Percentiles rank a stretch among this genome's conserved stretches.
These are phyloP conservation scores for Nevesoporus exiguus DNA, from an alignment of 768 basidiomycete genomes.

Conservation along the genomic window DNA sequence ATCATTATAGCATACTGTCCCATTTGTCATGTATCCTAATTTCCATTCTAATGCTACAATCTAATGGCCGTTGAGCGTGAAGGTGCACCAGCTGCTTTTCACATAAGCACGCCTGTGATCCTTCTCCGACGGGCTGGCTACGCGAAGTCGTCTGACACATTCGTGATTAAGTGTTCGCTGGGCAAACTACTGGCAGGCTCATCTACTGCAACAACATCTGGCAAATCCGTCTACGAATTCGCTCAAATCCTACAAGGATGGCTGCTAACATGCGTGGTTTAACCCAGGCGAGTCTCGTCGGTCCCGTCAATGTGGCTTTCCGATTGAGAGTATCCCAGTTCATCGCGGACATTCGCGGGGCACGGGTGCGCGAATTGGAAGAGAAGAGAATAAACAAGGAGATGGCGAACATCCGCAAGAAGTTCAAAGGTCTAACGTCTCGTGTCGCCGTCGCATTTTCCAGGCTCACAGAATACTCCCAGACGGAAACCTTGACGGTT, in stretches of 20 bases:
- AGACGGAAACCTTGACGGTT: constrained; percentile 87
- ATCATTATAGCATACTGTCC: constrained; percentile 10
- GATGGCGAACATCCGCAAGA: constrained; percentile 99
- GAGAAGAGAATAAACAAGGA: constrained; percentile 99
- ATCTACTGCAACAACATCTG: background rate
- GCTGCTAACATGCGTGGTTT: constrained; percentile 89
- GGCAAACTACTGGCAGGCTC: background rate
- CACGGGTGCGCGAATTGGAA: constrained; percentile 92
- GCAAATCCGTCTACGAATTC: background rate
- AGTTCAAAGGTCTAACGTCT: constrained; percentile 78
- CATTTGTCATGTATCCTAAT: constrained; percentile 19
- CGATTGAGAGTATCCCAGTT: constrained; percentile 52
- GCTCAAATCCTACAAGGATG: constrained; percentile 43
- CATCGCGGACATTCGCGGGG: constrained; percentile 98
- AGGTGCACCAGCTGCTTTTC: background rate
- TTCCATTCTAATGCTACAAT: constrained; percentile 12
- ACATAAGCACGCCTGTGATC: constrained; percentile 1
- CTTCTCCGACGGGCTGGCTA: too few relatives aligned
- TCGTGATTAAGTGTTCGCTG: background rate
- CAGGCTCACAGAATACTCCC: constrained; percentile 6
- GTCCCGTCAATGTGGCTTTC: background rate
- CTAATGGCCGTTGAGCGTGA: background rate
- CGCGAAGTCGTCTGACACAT: background rate
- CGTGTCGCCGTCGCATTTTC: constrained; percentile 4
- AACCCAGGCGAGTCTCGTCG: constrained; percentile 64